These are phyloP conservation scores for Erysimum cheiranthoides DNA, from an alignment of 345 rosid genomes.

Conservation along the genomic window DNA sequence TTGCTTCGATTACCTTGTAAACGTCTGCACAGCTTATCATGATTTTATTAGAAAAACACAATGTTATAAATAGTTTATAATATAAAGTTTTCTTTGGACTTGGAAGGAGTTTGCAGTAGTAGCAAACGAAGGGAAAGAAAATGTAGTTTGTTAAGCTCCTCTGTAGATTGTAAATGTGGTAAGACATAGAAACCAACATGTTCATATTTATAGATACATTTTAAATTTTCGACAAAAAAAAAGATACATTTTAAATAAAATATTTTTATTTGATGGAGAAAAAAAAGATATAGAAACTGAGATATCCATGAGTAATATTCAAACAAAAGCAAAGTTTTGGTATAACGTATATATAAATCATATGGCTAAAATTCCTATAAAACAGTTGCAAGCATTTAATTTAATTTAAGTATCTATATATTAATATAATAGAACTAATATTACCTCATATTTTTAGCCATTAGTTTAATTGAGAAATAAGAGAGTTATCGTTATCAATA, in stretches of 20 bases:
- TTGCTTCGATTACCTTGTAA: conserved; percentile 79
- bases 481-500: conserved; percentile 20
- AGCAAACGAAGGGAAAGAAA: conserved; percentile 25
- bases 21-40: conserved; percentile 85
- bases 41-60: neutral
- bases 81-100: conserved; percentile 9
- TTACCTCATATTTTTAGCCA: conserved; percentile 14
- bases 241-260: no score
- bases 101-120: conserved; percentile 21
- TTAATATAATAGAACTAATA: neutral
- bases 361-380: conserved; percentile 10
- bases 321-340: neutral
- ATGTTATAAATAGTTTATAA: neutral
- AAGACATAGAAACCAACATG: conserved; percentile 8
- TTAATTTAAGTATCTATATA: neutral
- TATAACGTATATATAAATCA: conserved; percentile 1
- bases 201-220: conserved; percentile 37
- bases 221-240: no score
- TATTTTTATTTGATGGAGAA: neutral
- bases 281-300: neutral
- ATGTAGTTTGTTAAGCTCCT: conserved; percentile 18
- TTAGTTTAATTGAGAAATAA: conserved; percentile 9
- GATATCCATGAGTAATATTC: conserved; percentile 10
- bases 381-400: conserved; percentile 10
- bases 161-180: conserved; percentile 36